phyloP scores from a whole-genome alignment of 192 early-diverging fungal genomes.

The Endogone sp. region DNA sequence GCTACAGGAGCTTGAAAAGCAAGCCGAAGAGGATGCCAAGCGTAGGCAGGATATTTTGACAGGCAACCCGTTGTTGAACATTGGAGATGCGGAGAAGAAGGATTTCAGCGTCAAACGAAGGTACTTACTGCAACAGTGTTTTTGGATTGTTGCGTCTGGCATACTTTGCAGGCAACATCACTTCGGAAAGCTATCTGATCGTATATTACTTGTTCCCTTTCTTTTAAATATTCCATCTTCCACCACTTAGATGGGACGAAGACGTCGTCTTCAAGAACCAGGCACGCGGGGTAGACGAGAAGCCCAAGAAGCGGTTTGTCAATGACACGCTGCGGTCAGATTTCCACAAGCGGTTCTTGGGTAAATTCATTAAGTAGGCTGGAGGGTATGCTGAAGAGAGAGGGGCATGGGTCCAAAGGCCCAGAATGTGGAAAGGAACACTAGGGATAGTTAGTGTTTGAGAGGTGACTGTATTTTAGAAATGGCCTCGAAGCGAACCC shows the following conservation, averaged over 20 bases:
- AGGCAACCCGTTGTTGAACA: slow-evolving; percentile 84
- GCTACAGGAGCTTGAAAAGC: slow-evolving; percentile 46
- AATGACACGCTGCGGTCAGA: slow-evolving; percentile 96
- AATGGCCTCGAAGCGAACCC: too few species aligned
- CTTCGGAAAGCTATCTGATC: not conserved
- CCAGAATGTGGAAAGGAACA: too few species aligned
- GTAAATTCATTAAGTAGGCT: slow-evolving; percentile 76
- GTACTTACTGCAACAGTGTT: slow-evolving; percentile 19
- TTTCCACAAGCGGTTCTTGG: slow-evolving; percentile 96
- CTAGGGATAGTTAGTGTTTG: too few species aligned
- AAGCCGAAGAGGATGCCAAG: slow-evolving; percentile 55
- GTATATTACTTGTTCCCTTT: not conserved
- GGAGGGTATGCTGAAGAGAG: not conserved
- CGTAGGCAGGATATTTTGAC: slow-evolving; percentile 57
- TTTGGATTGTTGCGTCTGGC: not conserved
- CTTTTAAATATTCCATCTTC: not conserved
- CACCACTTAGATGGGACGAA: slow-evolving; percentile 80
- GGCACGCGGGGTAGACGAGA: slow-evolving; percentile 79
- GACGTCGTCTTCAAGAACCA: slow-evolving; percentile 99
- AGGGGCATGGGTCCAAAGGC: too few species aligned
- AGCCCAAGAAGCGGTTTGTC: slow-evolving; percentile 91
- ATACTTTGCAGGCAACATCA: not conserved
- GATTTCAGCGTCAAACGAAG: slow-evolving; percentile 84
- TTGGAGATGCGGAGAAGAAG: slow-evolving; percentile 28
- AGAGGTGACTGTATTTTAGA: too few species aligned